Conservation (phyloP, 495 filamentous ascomycete genomes). For the Cercophora newfieldiana region DNA sequence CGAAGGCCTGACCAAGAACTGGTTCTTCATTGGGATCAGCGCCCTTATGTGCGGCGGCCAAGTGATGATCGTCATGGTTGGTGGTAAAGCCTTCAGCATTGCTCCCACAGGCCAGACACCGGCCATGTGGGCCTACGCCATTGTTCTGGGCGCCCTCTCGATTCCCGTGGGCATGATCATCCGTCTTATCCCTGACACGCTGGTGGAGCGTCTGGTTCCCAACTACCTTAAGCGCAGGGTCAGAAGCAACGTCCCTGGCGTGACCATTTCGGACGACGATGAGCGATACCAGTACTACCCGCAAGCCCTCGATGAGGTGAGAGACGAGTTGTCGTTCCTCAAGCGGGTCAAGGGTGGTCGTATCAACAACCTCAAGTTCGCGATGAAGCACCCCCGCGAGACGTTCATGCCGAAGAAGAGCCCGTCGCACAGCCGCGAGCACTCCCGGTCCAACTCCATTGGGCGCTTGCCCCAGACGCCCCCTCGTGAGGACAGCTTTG, state of each 20-base stretch:
- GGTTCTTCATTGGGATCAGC: slow-evolving; percentile 83
- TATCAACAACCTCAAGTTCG: slow-evolving; percentile 82
- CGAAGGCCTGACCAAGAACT: slow-evolving; percentile 74
- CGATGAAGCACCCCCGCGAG: slow-evolving; percentile 75
- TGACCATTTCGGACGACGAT: slow-evolving; percentile 73
- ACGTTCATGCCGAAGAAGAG: slow-evolving; percentile 70
- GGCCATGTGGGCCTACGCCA: slow-evolving; percentile 73
- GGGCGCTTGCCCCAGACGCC: slow-evolving; percentile 63
- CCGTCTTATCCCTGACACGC: slow-evolving; percentile 57
- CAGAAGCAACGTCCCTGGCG: slow-evolving; percentile 44
- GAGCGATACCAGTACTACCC: slow-evolving; percentile 67
- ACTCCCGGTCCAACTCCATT: slow-evolving; percentile 68
- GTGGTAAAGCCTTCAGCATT: slow-evolving; percentile 71
- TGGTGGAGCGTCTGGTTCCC: slow-evolving; percentile 66
- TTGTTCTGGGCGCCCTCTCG: slow-evolving; percentile 69
- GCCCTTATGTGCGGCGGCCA: slow-evolving; percentile 76
- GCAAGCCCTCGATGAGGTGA: slow-evolving; percentile 71
- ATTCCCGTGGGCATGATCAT: slow-evolving; percentile 73
- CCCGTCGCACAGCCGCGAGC: slow-evolving; percentile 59
- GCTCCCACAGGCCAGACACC: slow-evolving; percentile 55
- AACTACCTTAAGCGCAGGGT: slow-evolving; percentile 66
- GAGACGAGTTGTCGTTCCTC: slow-evolving; percentile 81
- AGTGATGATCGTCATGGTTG: slow-evolving; percentile 77
- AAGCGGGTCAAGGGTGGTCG: slow-evolving; percentile 91
- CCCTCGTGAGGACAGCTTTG: slow-evolving; percentile 53